Conservation (phyloP, 208 protist genomes). For the Wallacemonas sp. region DNA sequence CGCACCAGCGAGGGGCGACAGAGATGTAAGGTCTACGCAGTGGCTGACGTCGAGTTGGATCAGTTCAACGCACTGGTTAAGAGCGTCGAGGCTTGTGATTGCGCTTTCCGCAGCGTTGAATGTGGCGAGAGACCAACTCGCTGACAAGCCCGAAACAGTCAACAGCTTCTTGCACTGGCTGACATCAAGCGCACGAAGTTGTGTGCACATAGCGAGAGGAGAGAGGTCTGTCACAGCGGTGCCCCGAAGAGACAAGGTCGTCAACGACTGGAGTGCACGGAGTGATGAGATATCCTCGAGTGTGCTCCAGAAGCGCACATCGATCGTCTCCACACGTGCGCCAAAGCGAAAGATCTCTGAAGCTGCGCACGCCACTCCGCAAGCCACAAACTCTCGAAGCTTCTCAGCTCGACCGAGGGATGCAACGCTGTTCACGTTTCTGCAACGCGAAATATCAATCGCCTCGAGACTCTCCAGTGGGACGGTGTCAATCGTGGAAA, state of each 20-base stretch:
- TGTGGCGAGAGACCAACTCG: neutral
- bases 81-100: neutral
- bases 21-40: neutral
- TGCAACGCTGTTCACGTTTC: neutral
- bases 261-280: neutral
- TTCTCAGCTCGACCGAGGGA: neutral
- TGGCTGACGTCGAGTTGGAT: neutral
- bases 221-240: neutral
- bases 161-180: neutral
- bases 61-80: neutral
- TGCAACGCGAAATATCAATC: neutral
- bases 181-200: neutral
- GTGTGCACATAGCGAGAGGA: neutral
- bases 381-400: neutral
- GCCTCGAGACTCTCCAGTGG: neutral
- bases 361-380: neutral
- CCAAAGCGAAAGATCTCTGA: neutral
- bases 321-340: neutral
- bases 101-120: conserved; percentile 2
- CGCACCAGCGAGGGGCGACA: neutral
- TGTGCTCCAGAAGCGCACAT: neutral
- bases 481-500: neutral
- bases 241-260: neutral
- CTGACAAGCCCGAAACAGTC: neutral
- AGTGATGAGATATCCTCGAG: neutral